phyloP scores from a whole-genome alignment of 2,329 filamentous ascomycete genomes.

The Mycogone perniciosa region DNA sequence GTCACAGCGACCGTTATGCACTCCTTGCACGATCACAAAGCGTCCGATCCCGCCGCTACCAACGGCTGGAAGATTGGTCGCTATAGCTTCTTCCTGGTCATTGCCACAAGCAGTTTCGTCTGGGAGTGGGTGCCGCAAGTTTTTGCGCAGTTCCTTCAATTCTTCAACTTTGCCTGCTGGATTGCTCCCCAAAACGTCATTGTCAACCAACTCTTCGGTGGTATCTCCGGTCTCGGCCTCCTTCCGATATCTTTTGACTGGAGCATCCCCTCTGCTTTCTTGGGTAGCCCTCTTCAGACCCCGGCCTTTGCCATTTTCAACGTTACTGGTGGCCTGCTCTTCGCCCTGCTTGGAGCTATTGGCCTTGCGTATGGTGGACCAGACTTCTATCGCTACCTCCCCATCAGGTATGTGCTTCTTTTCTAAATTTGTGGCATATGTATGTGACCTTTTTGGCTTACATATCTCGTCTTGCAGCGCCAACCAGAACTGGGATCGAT shows the following conservation, averaged over 20 bases:
- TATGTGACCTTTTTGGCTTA: not conserved
- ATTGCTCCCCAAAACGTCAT: constrained; percentile 53
- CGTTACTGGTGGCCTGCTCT: constrained; percentile 44
- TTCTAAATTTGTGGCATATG: not conserved
- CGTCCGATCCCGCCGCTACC: constrained; percentile 19
- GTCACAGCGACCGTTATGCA: constrained; percentile 56
- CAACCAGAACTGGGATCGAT: constrained; percentile 53
- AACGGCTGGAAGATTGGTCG: constrained; percentile 51
- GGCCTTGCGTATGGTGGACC: constrained; percentile 44
- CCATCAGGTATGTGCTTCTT: constrained; percentile 27
- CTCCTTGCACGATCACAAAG: constrained; percentile 53
- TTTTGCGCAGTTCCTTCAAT: constrained; percentile 49
- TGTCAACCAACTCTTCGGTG: constrained; percentile 60
- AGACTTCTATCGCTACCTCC: constrained; percentile 48
- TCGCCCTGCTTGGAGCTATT: constrained; percentile 44
- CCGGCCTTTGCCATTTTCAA: constrained; percentile 55
- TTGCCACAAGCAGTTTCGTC: constrained; percentile 42
- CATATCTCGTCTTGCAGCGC: constrained; percentile 25
- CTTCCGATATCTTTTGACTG: constrained; percentile 62
- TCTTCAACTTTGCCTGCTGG: constrained; percentile 56
- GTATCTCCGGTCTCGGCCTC: constrained; percentile 51
- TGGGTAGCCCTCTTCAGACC: constrained; percentile 48
- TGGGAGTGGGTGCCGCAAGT: constrained; percentile 54
- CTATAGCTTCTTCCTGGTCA: constrained; percentile 49
- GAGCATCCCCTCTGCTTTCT: constrained; percentile 51